A percentile compares a stretch with the other conserved stretches of the same genome.
phyloP scores from a whole-genome alignment of 2,329 filamentous ascomycete species.

The Colletotrichum chlorophyti region DNA sequence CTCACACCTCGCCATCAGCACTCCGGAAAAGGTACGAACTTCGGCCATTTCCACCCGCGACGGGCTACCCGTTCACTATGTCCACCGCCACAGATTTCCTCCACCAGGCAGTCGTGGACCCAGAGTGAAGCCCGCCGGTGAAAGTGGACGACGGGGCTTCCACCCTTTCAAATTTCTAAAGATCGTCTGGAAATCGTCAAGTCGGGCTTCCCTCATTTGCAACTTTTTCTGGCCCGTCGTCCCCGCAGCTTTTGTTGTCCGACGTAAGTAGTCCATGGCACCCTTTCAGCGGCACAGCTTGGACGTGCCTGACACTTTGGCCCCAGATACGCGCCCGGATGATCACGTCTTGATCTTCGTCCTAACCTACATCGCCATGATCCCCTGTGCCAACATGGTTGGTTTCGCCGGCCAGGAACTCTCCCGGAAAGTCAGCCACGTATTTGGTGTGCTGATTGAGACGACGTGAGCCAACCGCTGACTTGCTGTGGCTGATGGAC shows the following conservation, averaged over 20 bases:
- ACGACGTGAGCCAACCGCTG: slow-evolving; percentile 51
- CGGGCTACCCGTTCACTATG: slow-evolving; percentile 18
- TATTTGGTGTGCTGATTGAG: slow-evolving; percentile 68
- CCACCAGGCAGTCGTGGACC: slow-evolving; percentile 41
- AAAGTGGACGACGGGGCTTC: slow-evolving; percentile 70
- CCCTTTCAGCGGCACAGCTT: not conserved
- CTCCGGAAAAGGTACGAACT: slow-evolving; percentile 18
- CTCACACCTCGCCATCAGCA: not conserved
- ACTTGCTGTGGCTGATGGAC: slow-evolving; percentile 34
- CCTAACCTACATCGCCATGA: slow-evolving; percentile 78
- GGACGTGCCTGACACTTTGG: not conserved
- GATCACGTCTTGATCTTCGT: slow-evolving; percentile 70
- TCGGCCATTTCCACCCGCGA: not conserved
- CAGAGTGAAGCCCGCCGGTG: slow-evolving; percentile 51
- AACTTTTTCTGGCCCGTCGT: slow-evolving; percentile 81
- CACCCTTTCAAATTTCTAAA: slow-evolving; percentile 68
- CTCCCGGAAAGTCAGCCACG: slow-evolving; percentile 77
- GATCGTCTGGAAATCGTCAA: slow-evolving; percentile 70
- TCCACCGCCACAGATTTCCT: not conserved
- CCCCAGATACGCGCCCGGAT: slow-evolving; percentile 37
- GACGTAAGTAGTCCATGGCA: slow-evolving; percentile 37
- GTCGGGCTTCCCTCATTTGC: slow-evolving; percentile 66
- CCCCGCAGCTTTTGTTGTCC: slow-evolving; percentile 72
- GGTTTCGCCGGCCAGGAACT: slow-evolving; percentile 71
- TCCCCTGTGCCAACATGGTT: slow-evolving; percentile 77